Conservation (phyloP, 1,139 yeast species). For the Spathaspora sp. region DNA sequence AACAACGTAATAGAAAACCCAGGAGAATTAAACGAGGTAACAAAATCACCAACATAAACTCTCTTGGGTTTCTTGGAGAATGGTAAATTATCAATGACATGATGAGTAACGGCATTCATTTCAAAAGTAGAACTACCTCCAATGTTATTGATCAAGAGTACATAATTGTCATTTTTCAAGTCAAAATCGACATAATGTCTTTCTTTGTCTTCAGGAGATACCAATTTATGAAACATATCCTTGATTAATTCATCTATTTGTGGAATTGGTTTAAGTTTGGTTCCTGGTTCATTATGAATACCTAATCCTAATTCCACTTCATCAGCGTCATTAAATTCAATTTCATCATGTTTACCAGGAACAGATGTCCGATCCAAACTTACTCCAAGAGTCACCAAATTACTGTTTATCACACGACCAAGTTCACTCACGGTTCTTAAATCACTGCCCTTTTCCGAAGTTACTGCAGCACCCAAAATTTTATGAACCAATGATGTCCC, state of each 20-base stretch:
- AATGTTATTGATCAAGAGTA: slow-evolving; percentile 70
- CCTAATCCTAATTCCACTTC: slow-evolving; percentile 94
- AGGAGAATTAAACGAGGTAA: slow-evolving; percentile 87
- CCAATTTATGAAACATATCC: slow-evolving; percentile 53
- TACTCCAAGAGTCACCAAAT: slow-evolving; percentile 83
- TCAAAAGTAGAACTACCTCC: slow-evolving; percentile 87
- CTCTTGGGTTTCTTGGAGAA: slow-evolving; percentile 58
- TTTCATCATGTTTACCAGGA: slow-evolving; percentile 68
- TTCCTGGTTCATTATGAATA: slow-evolving; percentile 92
- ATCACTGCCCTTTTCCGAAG: slow-evolving; percentile 23
- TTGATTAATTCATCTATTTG: slow-evolving; percentile 54
- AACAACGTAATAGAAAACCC: slow-evolving; percentile 82
- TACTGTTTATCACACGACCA: slow-evolving; percentile 62
- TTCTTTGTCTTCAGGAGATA: slow-evolving; percentile 56
- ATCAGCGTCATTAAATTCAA: slow-evolving; percentile 38
- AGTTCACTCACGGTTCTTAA: slow-evolving; percentile 57
- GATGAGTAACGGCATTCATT: slow-evolving; percentile 62
- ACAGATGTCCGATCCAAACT: slow-evolving; percentile 87
- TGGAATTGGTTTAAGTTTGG: slow-evolving; percentile 72
- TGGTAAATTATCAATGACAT: slow-evolving; percentile 44
- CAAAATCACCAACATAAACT: slow-evolving; percentile 69
- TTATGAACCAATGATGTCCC: slow-evolving; percentile 89
- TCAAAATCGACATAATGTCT: slow-evolving; percentile 71
- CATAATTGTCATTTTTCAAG: slow-evolving; percentile 57
- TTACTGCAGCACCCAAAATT: slow-evolving; percentile 70